Evolutionary conservation across 1,284 basidiomycete genomes (phyloP).

Genomic region (Agaricales sp.): DNA sequence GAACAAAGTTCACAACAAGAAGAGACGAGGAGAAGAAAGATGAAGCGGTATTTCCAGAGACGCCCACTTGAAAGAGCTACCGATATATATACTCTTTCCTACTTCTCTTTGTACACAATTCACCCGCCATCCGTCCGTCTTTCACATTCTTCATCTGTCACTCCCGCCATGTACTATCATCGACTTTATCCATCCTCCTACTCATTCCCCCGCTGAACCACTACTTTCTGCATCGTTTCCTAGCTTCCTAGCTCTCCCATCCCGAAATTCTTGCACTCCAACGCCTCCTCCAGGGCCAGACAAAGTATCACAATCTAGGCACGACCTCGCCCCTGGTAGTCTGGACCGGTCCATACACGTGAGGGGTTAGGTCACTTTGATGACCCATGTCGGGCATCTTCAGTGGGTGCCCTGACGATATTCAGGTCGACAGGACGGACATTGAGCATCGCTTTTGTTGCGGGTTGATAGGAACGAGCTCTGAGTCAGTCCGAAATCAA

Average conservation of each 20-base stretch:
- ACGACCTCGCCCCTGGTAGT: neutral
- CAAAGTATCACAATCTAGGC: neutral
- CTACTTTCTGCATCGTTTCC: neutral
- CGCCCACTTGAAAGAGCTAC: neutral
- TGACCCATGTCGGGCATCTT: too few relatives aligned
- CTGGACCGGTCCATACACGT: neutral
- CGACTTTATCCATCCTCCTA: neutral
- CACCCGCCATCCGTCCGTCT: neutral
- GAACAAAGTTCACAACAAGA: neutral
- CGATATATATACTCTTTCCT: neutral
- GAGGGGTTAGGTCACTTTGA: neutral
- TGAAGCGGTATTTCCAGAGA: neutral
- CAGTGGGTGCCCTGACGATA: too few relatives aligned
- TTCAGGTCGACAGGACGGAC: too few relatives aligned
- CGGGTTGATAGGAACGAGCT: neutral
- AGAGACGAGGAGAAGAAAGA: slow-evolving; percentile 1
- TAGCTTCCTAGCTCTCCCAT: neutral
- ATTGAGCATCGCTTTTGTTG: neutral
- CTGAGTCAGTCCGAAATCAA: neutral
- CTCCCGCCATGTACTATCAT: neutral
- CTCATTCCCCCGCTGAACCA: neutral
- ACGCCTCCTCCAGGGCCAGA: neutral
- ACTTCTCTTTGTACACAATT: neutral
- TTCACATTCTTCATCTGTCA: neutral
- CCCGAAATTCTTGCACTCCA: too few relatives aligned